Evolutionary conservation across 1,139 yeast species (phyloP), one percentile per base, ranked within the genome.

Genomic region (Pichia sp.): DNA sequence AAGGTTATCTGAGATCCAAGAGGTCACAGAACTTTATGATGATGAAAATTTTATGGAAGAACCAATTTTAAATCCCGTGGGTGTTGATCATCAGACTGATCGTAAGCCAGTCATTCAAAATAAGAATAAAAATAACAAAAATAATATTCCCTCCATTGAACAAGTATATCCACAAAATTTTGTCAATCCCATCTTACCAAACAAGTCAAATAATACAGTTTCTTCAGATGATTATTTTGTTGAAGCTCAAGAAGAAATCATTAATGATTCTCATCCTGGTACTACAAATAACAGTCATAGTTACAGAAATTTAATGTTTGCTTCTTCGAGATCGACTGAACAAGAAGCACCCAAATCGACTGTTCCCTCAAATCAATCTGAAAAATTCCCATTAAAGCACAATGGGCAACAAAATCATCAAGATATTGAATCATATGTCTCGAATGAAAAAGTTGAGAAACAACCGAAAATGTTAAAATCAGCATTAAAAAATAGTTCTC

Each of bases 11-110:
- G 51, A 48, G 37, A 48, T 51, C 23, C 51, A 45, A 23, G 54
- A 50, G 27, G 54, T 48, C 3, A 49, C 57, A 20, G 64, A 60
- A 42, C 56, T 52, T 12, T 60, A 60, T 34, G 62, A 60, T 43
- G 43, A 40, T 9, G 29, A 16, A 16, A 16, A 36, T 20, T 42
- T 36, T 29, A 37, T 35, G 36, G 37, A 39, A 20, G 47, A 45
- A n/a, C 45, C 49, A 6, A 33, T 42, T 10, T 28, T 32, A 2
- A 35, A 39, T 25, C 35, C 45, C 6, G 29, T 41, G 12, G 53
- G 46, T 20, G 20, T 38, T 4, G 48, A 48, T 16, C 46, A 41
- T 20, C 36, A 41, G 6, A 39, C 48, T 40, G 58, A 55, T 31
- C 53, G 50, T 23, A 56, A 53, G 20, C 49, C 51, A 23, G 51